Evolutionary conservation across 2,329 filamentous ascomycete genomes (phyloP).

Genomic region (Aspergillus sp.): DNA sequence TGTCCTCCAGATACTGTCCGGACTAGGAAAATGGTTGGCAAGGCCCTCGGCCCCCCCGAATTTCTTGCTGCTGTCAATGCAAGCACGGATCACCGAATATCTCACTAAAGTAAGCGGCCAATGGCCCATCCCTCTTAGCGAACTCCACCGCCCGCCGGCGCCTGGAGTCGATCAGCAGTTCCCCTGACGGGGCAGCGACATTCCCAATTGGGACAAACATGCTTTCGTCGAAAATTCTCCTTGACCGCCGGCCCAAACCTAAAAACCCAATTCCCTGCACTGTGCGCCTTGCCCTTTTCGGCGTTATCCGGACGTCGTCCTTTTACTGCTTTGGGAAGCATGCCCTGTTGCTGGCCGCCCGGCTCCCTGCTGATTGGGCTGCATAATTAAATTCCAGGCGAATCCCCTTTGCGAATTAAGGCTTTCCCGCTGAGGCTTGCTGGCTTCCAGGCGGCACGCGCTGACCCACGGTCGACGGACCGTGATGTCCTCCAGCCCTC

Average conservation of each 20-base stretch:
- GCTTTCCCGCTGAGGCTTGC: neutral
- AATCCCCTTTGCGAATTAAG: neutral
- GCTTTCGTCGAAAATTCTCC: constrained; percentile 4
- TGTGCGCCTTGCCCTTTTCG: constrained; percentile 11
- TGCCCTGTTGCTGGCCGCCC: constrained; percentile 17
- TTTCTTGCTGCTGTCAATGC: neutral
- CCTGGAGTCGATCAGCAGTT: constrained; percentile 1
- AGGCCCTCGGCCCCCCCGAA: neutral
- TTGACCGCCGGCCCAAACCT: constrained; percentile 14
- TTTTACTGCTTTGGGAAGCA: constrained; percentile 24
- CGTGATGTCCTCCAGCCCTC: neutral
- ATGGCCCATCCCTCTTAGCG: neutral
- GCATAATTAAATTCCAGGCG: neutral
- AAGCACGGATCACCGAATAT: neutral
- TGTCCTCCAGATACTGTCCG: neutral
- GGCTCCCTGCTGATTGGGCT: constrained; percentile 5
- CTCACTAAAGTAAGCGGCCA: neutral
- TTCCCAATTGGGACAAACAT: constrained; percentile 19
- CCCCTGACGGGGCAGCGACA: constrained; percentile 12
- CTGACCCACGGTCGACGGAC: neutral
- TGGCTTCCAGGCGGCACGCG: neutral
- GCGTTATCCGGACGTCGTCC: constrained; percentile 14
- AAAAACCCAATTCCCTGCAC: constrained; percentile 8
- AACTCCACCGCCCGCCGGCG: neutral
- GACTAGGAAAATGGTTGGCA: constrained; percentile 14